A percentile compares a stretch with the other conserved stretches of the same genome.
Evolutionary conservation across 2,329 filamentous ascomycete genomes (phyloP).

Genomic region (Chrysoporthe cubensis): DNA sequence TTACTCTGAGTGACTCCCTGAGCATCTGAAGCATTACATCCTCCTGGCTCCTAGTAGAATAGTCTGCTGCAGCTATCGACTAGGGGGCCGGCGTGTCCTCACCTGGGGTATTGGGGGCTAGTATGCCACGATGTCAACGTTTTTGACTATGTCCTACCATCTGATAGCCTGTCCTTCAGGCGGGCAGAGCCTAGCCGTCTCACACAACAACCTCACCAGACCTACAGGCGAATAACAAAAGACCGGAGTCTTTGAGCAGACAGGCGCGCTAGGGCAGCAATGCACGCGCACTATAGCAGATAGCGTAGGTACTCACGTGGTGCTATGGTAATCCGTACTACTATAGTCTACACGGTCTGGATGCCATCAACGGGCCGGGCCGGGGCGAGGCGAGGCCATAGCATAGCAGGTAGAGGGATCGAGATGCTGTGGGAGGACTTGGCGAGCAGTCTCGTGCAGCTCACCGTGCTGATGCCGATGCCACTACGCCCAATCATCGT

Average conservation of each 20-base stretch:
- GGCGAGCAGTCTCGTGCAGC: too few relatives aligned
- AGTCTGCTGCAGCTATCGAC: background rate
- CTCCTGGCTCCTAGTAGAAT: background rate
- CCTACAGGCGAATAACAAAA: too few relatives aligned
- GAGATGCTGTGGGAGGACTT: background rate
- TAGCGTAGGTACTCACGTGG: background rate
- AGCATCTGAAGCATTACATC: background rate
- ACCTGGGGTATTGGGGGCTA: too few relatives aligned
- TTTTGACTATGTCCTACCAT: background rate
- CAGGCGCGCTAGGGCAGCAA: background rate
- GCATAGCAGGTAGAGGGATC: background rate
- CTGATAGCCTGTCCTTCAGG: background rate
- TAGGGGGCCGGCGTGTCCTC: too few relatives aligned
- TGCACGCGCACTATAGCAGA: background rate
- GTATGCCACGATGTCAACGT: too few relatives aligned
- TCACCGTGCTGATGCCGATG: too few relatives aligned
- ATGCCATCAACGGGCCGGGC: conserved; percentile 4
- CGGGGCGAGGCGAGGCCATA: background rate
- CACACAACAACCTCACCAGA: background rate
- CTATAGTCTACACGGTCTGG: background rate
- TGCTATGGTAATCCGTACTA: background rate
- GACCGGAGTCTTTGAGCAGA: background rate
- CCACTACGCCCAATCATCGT: too few relatives aligned
- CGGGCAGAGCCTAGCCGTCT: background rate
- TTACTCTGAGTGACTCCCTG: background rate